These are phyloP conservation scores for Pisolithus orientalis DNA, from an alignment of 768 basidiomycete species.

Conservation along the genomic window DNA sequence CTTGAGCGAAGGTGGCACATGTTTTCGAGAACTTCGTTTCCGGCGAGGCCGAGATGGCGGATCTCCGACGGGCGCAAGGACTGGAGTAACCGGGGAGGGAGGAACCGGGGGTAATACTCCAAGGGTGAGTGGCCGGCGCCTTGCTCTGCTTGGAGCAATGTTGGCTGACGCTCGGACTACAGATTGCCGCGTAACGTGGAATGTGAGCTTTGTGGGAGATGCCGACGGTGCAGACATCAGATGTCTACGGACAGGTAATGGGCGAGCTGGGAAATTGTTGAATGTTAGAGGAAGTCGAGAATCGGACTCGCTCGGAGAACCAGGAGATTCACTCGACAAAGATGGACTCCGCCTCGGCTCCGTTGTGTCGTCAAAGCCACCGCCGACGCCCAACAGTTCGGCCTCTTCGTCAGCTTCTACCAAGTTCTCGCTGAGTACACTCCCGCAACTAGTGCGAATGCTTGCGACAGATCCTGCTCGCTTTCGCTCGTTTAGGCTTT, in stretches of 20 bases:
- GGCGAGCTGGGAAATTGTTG: conserved; percentile 12
- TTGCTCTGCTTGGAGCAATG: conserved; percentile 42
- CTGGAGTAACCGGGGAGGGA: conserved; percentile 57
- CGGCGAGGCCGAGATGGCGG: conserved; percentile 28
- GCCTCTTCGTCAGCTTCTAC: conserved; percentile 80
- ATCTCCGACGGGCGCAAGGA: conserved; percentile 33
- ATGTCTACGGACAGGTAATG: conserved; percentile 3
- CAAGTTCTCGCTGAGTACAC: conserved; percentile 71
- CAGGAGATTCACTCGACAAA: conserved; percentile 29
- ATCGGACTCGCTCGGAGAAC: conserved; percentile 27
- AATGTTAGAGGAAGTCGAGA: conserved; percentile 16
- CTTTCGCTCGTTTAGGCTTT: conserved; percentile 61
- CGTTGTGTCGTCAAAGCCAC: conserved; percentile 46
- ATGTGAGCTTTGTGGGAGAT: conserved; percentile 53
- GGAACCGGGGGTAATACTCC: conserved; percentile 65
- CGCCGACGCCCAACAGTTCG: conserved; percentile 62
- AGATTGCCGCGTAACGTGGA: conserved; percentile 34
- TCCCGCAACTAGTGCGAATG: conserved; percentile 50
- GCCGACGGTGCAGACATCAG: conserved; percentile 42
- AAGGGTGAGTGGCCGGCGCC: conserved; percentile 57
- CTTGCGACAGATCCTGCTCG: conserved; percentile 75
- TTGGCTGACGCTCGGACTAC: conserved; percentile 50
- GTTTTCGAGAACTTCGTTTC: conserved; percentile 52
- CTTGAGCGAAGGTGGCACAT: conserved; percentile 50
- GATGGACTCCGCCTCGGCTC: conserved; percentile 30